Evolutionary conservation across 2,329 filamentous ascomycete species (phyloP), one percentile per base, ranked within the genome.

Genomic region (Lithohypha guttulata): DNA sequence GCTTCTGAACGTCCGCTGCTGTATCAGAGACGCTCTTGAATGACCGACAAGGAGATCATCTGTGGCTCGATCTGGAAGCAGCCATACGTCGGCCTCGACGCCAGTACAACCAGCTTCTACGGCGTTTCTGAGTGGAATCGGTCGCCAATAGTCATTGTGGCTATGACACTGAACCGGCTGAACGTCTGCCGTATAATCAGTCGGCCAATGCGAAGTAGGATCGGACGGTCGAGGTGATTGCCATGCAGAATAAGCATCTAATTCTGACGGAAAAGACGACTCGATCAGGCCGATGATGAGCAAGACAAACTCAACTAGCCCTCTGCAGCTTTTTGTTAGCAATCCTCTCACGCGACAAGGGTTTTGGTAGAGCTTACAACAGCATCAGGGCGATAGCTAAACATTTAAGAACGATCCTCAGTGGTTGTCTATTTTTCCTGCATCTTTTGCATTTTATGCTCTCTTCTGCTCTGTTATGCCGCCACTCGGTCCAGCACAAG

Each of bases 131-230:
- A 75, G 59, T 0, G 71, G 71, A 0, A 71, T 60, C 1, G 55
- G 57, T 7, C 69, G 66, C 70, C 68, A 73, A 53, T 75, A 74
- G 51, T 75, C 71, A 46, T 75, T 75, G 49, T 75, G 71, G 2
- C 69, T 73, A 47, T 75, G 71, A 41, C 69, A 73, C 22, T 29
- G 29, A 9, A 70, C 63, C 0, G 71, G 69, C 1, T 56, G 52
- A 21, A 72, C 63, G 42, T 68, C 66, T 15, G 61, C 62, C 3
- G 69, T 71, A 45, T 67, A 59, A 49, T 71, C 68, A 1, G 67
- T 62, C 0, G 68, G 63, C 61, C 61, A 66, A 41, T 53, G 56
- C 5, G 21, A 33, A 15, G 31, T 45, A 6, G 61, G 52, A 5
- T 58, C 56, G 38, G 57, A 53, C 11, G 56, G 57, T 11, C 54